Base-by-base conservation (phyloP, 2,329 filamentous ascomycete genomes). In the Phialophora expanda region DNA sequence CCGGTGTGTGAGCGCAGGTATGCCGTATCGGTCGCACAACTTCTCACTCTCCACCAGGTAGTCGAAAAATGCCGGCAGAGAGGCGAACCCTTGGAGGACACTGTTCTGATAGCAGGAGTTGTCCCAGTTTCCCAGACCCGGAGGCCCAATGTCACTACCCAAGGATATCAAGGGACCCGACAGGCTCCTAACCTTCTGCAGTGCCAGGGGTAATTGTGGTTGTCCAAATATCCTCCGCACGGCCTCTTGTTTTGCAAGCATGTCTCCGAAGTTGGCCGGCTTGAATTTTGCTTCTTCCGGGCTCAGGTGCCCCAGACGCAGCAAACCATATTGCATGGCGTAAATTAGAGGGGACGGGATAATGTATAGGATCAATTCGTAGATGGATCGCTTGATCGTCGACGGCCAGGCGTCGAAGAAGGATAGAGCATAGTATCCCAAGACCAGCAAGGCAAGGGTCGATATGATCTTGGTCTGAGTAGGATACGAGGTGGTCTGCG, bases 51-150 rank as follows among this genome's bases (percentile, higher is more conserved):
- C 58, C 46, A 76, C 69, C 20, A 80, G 69, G 66, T 80, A 81
- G 28, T 70, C 71, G n/a, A 86, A 85, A 32, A 98, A 81, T 4
- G 89, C 85, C 20, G 85, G 84, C 32, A 98, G 82, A 3, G 93
- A 90, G 1, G 93, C 89, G 50, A 98, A 81, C 6, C 89, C 89
- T 76, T 97, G 93, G 11, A 99, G 87, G 22, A 97, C 89, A 75
- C 93, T 97, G 78, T 99, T 99, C 78, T 98, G 95, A 77, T 96
- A 99, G 81, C 95, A 98, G 1, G 93, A 97, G 76, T 97, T 97
- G 80, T 96, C 92, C 80, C 89, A 89, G 76, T 99, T 99, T 9
- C 92, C 92, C 61, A 98, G 80, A 0, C 95, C 95, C 4, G 82
- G 77, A 3, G 81, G 81, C 32, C 61, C 57, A 41, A 74, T 68